A percentile compares a stretch with the other conserved stretches of the same genome.
Conservation (phyloP, 2,329 filamentous ascomycete genomes). For the Ilyonectria robusta region DNA sequence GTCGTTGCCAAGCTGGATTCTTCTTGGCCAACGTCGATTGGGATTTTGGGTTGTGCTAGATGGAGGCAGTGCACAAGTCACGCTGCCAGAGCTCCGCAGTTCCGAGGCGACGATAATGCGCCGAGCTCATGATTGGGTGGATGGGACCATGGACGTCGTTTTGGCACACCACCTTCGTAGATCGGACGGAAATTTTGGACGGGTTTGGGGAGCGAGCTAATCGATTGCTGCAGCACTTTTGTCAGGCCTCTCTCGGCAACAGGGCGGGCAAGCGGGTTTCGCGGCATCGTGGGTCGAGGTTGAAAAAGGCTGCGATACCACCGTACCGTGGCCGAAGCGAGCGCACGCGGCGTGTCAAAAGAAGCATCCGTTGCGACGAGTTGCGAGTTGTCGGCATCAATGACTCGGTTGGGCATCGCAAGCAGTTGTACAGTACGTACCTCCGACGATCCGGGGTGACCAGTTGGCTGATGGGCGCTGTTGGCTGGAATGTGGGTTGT, state of each 20-base stretch:
- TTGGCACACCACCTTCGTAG: conserved; percentile 8
- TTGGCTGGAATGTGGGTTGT: conserved; percentile 21
- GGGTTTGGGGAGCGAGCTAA: neutral
- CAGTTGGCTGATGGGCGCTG: neutral
- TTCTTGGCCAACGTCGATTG: conserved; percentile 4
- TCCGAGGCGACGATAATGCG: conserved; percentile 3
- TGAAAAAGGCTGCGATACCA: neutral
- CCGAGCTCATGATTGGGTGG: conserved; percentile 2
- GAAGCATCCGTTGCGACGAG: neutral
- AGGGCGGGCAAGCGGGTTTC: neutral
- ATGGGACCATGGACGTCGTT: neutral
- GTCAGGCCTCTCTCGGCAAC: conserved; percentile 4
- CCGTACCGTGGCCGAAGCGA: too few species aligned
- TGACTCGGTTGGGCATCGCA: neutral
- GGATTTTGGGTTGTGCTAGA: conserved; percentile 13
- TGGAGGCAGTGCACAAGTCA: conserved; percentile 31
- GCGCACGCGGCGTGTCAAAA: neutral
- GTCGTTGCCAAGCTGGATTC: conserved; percentile 8
- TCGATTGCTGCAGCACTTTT: neutral
- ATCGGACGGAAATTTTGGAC: neutral
- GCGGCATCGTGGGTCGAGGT: neutral
- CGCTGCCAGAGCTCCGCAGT: conserved; percentile 1
- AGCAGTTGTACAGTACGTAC: too few species aligned
- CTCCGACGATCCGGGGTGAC: neutral
- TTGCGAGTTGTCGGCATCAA: neutral